Conservation (phyloP, 2,329 filamentous ascomycete species). For the Sporothrix inflata region DNA sequence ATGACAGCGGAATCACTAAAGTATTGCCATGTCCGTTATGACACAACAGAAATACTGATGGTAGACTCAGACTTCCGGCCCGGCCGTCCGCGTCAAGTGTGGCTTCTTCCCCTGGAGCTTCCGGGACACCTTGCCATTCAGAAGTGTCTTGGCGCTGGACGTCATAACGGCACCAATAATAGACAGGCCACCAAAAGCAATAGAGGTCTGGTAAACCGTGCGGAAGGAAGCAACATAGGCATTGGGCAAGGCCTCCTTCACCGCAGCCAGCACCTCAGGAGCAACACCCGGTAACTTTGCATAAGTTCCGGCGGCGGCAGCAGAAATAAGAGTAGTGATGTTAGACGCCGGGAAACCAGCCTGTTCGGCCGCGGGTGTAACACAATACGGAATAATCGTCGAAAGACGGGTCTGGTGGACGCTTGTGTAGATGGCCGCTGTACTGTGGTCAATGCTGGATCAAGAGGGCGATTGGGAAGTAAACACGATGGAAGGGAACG, state of each 20-base stretch:
- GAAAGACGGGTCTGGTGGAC: not conserved
- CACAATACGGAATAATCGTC: not conserved
- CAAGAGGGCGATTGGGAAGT: no score
- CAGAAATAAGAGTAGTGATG: not conserved
- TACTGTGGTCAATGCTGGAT: not conserved
- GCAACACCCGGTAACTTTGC: not conserved
- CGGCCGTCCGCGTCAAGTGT: not conserved
- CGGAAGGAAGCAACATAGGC: not conserved
- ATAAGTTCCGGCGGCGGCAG: not conserved
- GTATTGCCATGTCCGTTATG: not conserved
- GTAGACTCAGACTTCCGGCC: not conserved
- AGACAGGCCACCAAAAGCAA: not conserved
- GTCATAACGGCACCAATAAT: not conserved
- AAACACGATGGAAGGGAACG: not conserved
- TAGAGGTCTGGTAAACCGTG: not conserved
- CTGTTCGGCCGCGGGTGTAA: not conserved
- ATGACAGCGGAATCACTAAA: no score
- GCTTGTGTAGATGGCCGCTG: not conserved
- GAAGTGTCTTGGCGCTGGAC: not conserved
- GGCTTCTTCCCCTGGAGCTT: not conserved
- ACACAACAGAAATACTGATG: not conserved
- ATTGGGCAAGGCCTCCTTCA: not conserved
- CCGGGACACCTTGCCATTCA: not conserved
- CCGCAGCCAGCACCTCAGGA: not conserved
- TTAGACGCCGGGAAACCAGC: not conserved